Base-by-base conservation (phyloP, 495 filamentous ascomycete species). In the Neurospora sp. region DNA sequence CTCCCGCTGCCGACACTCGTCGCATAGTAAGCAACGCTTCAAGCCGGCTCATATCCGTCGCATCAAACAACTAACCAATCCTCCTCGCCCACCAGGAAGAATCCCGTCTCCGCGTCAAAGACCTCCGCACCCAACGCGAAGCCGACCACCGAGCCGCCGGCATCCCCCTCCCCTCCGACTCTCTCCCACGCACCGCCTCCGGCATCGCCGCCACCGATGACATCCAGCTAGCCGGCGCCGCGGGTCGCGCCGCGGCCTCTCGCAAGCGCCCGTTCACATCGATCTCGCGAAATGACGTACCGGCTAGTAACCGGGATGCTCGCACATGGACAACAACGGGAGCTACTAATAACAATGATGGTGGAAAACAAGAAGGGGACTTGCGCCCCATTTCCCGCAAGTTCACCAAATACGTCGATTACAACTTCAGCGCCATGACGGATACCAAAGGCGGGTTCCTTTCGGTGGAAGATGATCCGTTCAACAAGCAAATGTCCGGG, bases 381-480 rank as follows among this genome's bases (percentile, higher is more conserved):
- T 27, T 80, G 38, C 77, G n/a, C 14, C 79, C 79, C 27, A 70
- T 78, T 5, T 78, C 79, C 35, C 69, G 70, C 72, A 97, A 95
- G 76, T 97, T 98, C 77, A 88, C 90, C 59, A 93, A 94, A 81
- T 98, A 90, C 82, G 93, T 99, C 76, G 96, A 99, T 73, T 98
- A 97, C 81, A 96, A 99, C 83, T 94, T 99, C 76, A 93, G 91
- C 75, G 94, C 94, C 83, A 99, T 99, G 93, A 95, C 91, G 16
- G 96, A 99, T 79, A 98, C 96, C 8, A 97, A 97, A 77, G 96
- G 96, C 54, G 96, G 96, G 0, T 99, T 99, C 80, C 80, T 99
- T 74, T 92, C 90, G 35, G 85, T 87, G 0, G 92, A 94, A 74
- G 96, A 99, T 78, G 96, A 99, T 79, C 96, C 96, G 1, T 89